phyloP scores from a whole-genome alignment of 805 yeast species.

The Cyberlindnera euphorbiiphila region DNA sequence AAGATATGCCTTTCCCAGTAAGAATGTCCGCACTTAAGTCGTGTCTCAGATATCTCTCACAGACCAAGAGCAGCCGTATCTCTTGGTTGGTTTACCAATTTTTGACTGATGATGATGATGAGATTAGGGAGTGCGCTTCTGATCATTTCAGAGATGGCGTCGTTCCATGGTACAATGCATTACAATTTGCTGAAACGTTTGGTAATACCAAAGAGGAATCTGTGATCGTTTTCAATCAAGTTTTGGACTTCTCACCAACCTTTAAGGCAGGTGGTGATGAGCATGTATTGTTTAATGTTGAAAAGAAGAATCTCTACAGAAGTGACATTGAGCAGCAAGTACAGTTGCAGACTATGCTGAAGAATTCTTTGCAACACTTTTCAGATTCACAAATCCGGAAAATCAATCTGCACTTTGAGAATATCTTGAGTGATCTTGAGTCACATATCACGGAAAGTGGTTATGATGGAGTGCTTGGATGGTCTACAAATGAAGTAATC shows the following conservation, averaged over 20 bases:
- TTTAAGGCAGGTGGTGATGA: slow-evolving; percentile 21
- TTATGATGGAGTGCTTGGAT: slow-evolving; percentile 18
- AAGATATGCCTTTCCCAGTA: slow-evolving; percentile 40
- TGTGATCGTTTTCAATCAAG: slow-evolving; percentile 13
- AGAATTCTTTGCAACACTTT: slow-evolving; percentile 6
- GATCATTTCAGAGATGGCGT: slow-evolving; percentile 34
- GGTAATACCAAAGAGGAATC: slow-evolving; percentile 11
- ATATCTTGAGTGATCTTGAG: not conserved
- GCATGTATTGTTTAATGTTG: slow-evolving; percentile 56
- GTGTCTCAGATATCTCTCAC: slow-evolving; percentile 29
- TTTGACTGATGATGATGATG: slow-evolving; percentile 65
- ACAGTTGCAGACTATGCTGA: slow-evolving; percentile 25
- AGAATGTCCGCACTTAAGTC: slow-evolving; percentile 46
- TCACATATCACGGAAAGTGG: slow-evolving; percentile 7
- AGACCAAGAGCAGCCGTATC: slow-evolving; percentile 17
- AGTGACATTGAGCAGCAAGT: slow-evolving; percentile 37
- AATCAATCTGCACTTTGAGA: slow-evolving; percentile 3
- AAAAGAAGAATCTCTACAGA: slow-evolving; percentile 63
- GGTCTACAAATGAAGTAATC: slow-evolving; percentile 24
- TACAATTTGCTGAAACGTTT: slow-evolving; percentile 18
- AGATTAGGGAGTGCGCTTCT: slow-evolving; percentile 48
- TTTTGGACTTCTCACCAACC: slow-evolving; percentile 18
- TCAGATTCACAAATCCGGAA: slow-evolving; percentile 1
- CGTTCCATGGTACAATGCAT: slow-evolving; percentile 35
- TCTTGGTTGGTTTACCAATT: slow-evolving; percentile 33